Evolutionary conservation across 2,329 filamentous ascomycete species (phyloP), one percentile per base, ranked within the genome.

Genomic region (Sporothrix curviconia): DNA sequence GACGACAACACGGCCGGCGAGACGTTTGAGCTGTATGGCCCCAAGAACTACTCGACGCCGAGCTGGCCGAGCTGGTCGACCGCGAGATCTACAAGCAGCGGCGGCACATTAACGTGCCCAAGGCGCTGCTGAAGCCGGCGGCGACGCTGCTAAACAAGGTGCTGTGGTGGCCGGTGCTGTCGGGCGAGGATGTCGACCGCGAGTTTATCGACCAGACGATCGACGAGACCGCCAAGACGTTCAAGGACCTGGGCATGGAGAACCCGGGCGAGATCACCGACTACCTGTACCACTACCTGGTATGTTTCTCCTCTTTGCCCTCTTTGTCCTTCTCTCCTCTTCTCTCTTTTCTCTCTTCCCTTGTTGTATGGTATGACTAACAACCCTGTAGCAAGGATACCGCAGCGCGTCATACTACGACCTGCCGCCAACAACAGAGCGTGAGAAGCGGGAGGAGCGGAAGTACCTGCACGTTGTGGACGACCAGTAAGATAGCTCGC

Each of bases 401-500:
- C 87, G 94, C 70, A 92, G 89, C 74, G 83, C 87, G 58, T 83
- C 85, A 67, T 94, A 86, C 82, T 96, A 95, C 74, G 92, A 99
- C 70, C 80, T 97, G 64, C 94, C 94, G 52, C 92, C 94, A 50
- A 86, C 92, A 68, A 96, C 92, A 34, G 92, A 96, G 77, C 89
- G 87, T 73, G 94, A 99, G 80, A 94, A 86, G 81, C 81, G 83
- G 67, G 92, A 97, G 73, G 92, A 97, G 75, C 94, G 86, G 82
- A 94, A 96, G 80, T 99, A 95, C 72, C 77, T 97, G 72, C 94
- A 99, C 72, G 92, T 99, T 61, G 77, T 90, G 69, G 90, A 95
- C 71, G 87, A 94, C 72, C 83, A 91, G 79, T 94, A 85, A 34
- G 37, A 12, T 5, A 14, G 22, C n/a, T 3, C 4, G 17, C 3